These are phyloP conservation scores for Schizopora paradoxa DNA, from an alignment of 1,284 basidiomycete species.

Conservation along the genomic window DNA sequence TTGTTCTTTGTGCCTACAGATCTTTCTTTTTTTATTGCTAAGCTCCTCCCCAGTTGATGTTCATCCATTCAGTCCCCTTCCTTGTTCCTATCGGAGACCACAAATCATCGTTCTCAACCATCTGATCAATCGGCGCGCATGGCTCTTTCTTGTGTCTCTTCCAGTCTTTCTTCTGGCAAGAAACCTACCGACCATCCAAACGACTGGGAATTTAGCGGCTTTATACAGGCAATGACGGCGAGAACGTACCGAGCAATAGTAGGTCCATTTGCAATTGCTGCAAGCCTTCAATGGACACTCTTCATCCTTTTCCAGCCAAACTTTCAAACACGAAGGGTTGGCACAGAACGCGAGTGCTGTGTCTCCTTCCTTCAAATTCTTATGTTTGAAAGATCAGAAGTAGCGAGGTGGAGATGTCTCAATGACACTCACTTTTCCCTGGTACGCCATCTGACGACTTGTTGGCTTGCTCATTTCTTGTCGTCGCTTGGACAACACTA, in stretches of 20 bases:
- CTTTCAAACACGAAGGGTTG: slow-evolving; percentile 21
- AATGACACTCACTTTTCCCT: too few species aligned
- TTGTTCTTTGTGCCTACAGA: too few species aligned
- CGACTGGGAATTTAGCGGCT: background rate
- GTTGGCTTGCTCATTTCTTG: slow-evolving; percentile 15
- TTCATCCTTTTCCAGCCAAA: slow-evolving; percentile 13
- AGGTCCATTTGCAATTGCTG: slow-evolving; percentile 19
- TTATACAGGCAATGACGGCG: background rate
- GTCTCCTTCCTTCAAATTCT: background rate
- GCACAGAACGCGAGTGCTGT: slow-evolving; percentile 17
- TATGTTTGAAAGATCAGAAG: slow-evolving; percentile 1
- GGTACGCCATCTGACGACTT: slow-evolving; percentile 4
- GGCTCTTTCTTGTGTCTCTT: slow-evolving; percentile 23
- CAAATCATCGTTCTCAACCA: slow-evolving; percentile 22
- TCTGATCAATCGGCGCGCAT: slow-evolving; percentile 21
- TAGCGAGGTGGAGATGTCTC: slow-evolving; percentile 1
- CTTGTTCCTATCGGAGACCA: slow-evolving; percentile 18
- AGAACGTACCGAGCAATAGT: slow-evolving; percentile 23
- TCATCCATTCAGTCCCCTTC: slow-evolving; percentile 5
- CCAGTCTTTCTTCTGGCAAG: slow-evolving; percentile 23
- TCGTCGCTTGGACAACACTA: slow-evolving; percentile 7
- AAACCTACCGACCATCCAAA: slow-evolving; percentile 3
- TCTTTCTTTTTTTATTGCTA: too few species aligned
- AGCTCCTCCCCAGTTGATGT: background rate
- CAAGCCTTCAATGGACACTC: slow-evolving; percentile 18